Conservation (phyloP, 176 grass and related monocot species). For the Secale cereale region DNA sequence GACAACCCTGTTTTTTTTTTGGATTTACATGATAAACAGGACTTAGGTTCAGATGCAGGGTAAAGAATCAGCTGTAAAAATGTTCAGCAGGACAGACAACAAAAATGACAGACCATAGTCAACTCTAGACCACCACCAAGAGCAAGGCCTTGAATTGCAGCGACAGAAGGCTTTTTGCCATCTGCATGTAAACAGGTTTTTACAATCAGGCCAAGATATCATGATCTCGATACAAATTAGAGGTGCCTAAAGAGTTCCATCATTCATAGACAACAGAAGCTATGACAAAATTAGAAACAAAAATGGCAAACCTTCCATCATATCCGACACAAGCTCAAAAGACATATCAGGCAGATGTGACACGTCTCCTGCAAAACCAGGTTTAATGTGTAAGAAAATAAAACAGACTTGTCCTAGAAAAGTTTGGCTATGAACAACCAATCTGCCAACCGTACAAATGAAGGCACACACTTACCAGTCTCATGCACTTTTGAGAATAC, state of each 20-base stretch:
- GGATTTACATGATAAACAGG: slow-evolving; percentile 1
- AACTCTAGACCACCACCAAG: slow-evolving; percentile 95
- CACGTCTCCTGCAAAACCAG: slow-evolving; percentile 50
- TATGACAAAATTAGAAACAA: slow-evolving; percentile 6
- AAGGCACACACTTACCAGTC: slow-evolving; percentile 48
- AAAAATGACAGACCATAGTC: slow-evolving; percentile 55
- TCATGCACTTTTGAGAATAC: slow-evolving; percentile 74
- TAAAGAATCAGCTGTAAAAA: background rate
- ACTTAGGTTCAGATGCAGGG: background rate
- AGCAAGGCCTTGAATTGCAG: slow-evolving; percentile 92
- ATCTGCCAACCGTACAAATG: background rate
- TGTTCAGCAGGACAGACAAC: background rate
- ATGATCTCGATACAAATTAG: background rate
- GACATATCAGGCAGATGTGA: slow-evolving; percentile 74
- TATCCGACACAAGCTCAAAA: slow-evolving; percentile 77
- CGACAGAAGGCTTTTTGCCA: slow-evolving; percentile 89
- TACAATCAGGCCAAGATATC: background rate
- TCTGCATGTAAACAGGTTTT: slow-evolving; percentile 34
- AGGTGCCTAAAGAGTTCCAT: background rate
- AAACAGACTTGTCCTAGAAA: background rate
- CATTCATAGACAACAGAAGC: background rate
- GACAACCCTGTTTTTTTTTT: slow-evolving; percentile 54
- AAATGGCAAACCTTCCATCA: slow-evolving; percentile 61
- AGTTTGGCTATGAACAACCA: background rate
- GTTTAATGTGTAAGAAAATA: slow-evolving; percentile 13